phyloP scores from a whole-genome alignment of 495 filamentous ascomycete genomes.

The Schizothecium vesticola region DNA sequence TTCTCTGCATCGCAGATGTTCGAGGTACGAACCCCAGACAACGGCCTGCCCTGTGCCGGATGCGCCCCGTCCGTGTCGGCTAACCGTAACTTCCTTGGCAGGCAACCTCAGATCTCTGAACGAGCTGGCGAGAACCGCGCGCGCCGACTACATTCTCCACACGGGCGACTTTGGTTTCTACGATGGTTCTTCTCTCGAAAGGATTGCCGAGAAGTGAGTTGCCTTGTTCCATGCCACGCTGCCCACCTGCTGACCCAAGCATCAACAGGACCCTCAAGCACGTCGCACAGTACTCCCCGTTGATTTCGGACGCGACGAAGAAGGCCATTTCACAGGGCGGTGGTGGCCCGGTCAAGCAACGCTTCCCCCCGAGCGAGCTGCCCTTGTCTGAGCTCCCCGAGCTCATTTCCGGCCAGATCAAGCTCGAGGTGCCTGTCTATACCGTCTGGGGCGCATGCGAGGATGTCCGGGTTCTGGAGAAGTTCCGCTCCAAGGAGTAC shows the following conservation, averaged over 20 bases:
- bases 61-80: background rate
- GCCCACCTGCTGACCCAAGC: background rate
- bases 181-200: constrained; percentile 89
- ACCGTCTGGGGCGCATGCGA: constrained; percentile 99
- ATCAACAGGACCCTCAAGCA: constrained; percentile 82
- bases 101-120: constrained; percentile 95
- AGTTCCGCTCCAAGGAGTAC: constrained; percentile 96
- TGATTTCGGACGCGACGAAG: constrained; percentile 83
- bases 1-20: constrained; percentile 96
- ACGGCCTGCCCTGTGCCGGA: background rate
- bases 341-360: constrained; percentile 68
- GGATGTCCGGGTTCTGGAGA: constrained; percentile 95
- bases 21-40: constrained; percentile 57
- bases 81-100: constrained; percentile 29
- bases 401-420: constrained; percentile 81
- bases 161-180: constrained; percentile 99
- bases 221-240: background rate
- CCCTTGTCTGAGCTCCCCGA: constrained; percentile 90
- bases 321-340: constrained; percentile 63
- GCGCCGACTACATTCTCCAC: constrained; percentile 94
- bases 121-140: constrained; percentile 86
- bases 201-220: constrained; percentile 97
- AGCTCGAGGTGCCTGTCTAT: constrained; percentile 92
- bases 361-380: constrained; percentile 72
- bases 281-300: constrained; percentile 95